A percentile compares a stretch with the other conserved stretches of the same genome.
phyloP scores from a whole-genome alignment of 805 yeast genomes.

The Teunomyces tritomae region DNA sequence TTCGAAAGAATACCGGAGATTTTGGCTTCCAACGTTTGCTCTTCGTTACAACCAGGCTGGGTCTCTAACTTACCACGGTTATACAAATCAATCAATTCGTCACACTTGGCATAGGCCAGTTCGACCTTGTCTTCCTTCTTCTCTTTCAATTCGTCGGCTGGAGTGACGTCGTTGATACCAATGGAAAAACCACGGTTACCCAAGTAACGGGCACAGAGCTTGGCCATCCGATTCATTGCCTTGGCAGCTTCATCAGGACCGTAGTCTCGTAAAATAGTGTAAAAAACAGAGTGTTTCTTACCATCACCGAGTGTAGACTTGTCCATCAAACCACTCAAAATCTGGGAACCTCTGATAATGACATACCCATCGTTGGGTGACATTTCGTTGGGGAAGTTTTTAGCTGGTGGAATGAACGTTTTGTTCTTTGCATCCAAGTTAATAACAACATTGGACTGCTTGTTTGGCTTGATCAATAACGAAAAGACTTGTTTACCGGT shows the following conservation, averaged over 20 bases:
- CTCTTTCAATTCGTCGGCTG: constrained; percentile 70
- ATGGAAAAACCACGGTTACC: constrained; percentile 97
- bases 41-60: constrained; percentile 99
- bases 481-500: constrained; percentile 97
- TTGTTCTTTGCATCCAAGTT: constrained; percentile 94
- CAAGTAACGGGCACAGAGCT: constrained; percentile 89
- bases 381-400: constrained; percentile 83
- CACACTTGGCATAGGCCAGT: constrained; percentile 86
- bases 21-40: constrained; percentile 95
- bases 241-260: constrained; percentile 95
- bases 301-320: constrained; percentile 96
- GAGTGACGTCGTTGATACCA: constrained; percentile 97
- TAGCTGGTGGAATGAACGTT: constrained; percentile 75
- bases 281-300: constrained; percentile 93
- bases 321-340: constrained; percentile 94
- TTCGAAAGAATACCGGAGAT: constrained; percentile 94
- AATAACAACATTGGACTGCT: constrained; percentile 71
- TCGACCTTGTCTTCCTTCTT: constrained; percentile 89
- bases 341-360: constrained; percentile 82
- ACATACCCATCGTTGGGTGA: constrained; percentile 97
- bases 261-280: constrained; percentile 90
- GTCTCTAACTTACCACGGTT: constrained; percentile 89
- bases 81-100: constrained; percentile 76
- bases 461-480: constrained; percentile 80
- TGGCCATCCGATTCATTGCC: constrained; percentile 99